Percentiles rank a stretch among this genome's conserved stretches.
Conservation (phyloP, 208 protist species). For the Acanthamoeba royreba region DNA sequence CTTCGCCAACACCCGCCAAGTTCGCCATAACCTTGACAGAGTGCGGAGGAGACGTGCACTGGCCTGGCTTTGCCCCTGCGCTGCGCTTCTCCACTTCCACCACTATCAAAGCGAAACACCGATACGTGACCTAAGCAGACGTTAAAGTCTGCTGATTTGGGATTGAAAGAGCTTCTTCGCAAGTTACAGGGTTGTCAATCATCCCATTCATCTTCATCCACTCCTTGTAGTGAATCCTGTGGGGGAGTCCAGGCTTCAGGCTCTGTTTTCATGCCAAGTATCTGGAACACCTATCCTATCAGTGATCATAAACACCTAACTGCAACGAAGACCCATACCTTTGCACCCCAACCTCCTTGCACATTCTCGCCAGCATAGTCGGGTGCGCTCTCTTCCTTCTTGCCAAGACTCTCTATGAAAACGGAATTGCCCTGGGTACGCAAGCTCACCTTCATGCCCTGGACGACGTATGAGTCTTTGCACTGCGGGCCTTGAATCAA, state of each 20-base stretch:
- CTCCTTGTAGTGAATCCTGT: background rate
- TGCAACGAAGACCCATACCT: background rate
- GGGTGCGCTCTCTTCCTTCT: slow-evolving; percentile 21
- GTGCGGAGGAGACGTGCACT: too few species aligned
- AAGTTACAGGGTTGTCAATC: too few species aligned
- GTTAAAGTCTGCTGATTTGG: too few species aligned
- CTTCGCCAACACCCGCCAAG: too few species aligned
- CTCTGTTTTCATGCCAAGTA: background rate
- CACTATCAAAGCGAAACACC: too few species aligned
- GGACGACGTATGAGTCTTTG: background rate
- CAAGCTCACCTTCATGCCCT: background rate
- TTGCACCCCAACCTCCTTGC: background rate
- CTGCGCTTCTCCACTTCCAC: too few species aligned
- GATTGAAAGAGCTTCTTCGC: too few species aligned
- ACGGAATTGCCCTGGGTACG: background rate
- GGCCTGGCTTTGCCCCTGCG: too few species aligned
- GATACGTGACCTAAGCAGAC: too few species aligned
- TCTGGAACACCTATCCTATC: background rate
- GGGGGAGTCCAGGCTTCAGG: background rate
- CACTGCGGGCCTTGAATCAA: background rate
- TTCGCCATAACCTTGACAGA: too few species aligned
- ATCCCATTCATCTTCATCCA: slow-evolving; percentile 15
- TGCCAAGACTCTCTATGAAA: slow-evolving; percentile 18
- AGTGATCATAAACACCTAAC: background rate
- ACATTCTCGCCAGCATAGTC: slow-evolving; percentile 31